Base-by-base conservation (phyloP, 768 basidiomycete genomes). In the Tephrocybe sp. region DNA sequence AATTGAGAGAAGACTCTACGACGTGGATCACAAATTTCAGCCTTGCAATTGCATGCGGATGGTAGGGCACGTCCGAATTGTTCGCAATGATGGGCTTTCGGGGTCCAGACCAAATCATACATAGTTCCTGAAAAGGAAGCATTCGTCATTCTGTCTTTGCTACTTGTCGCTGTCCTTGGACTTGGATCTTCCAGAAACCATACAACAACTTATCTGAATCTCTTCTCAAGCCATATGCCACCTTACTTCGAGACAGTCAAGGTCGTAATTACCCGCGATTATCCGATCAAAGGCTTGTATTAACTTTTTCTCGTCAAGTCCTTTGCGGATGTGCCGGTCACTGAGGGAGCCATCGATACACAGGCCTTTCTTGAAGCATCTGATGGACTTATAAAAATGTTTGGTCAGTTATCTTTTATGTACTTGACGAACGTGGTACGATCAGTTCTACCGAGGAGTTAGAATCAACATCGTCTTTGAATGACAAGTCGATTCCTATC, bases 291-390 rank as follows among this genome's bases (percentile, higher is more conserved):
- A 25, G 11, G 38, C 41, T 11, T 5, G 15, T 38, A 21, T 16
- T 44, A 36, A 34, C 35, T 19, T 5, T n/a, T 37, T 32, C 18
- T 27, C 16, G 6, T 47, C 43, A 56, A 97, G 94, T 93, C 91
- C 9, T 98, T 90, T 67, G 82, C 79, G 59, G 89, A 96, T 54
- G 90, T 98, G 32, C 79, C 83, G 13, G 73, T 89, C 57, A 82
- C 81, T n/a, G 75, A 80, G 36, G 70, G 75, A 4, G 94, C 95
- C 12, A 83, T 98, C 43, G 84, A 93, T 62, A 92, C 93, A 0
- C 61, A 71, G 16, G 66, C 77, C 11, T 98, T 98, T 73, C 74
- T 93, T 38, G 86, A 91, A 61, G 95, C 95, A 1, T 83, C 92
- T 16, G 92, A 96, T 67, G 94, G 91, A 15, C 77, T 98, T 22